phyloP scores from a whole-genome alignment of 2,329 filamentous ascomycete species.

The Zymoseptoria tritici region DNA sequence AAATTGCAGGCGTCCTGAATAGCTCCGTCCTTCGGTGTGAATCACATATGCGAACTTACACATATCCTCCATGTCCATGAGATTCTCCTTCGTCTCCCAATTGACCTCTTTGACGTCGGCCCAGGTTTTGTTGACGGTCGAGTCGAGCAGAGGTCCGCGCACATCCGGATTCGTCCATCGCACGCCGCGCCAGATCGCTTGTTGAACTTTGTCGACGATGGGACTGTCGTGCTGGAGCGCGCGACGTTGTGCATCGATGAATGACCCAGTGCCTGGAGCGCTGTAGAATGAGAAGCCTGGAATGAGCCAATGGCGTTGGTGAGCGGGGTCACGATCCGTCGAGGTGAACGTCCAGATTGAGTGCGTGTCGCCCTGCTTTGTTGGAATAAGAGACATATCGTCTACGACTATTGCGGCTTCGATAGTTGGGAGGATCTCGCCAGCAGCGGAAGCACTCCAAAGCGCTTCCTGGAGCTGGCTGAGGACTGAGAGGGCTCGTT shows the following conservation, averaged over 20 bases:
- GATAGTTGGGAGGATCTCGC: conserved; percentile 36
- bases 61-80: conserved; percentile 16
- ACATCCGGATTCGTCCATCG: conserved; percentile 18
- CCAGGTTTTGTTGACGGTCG: conserved; percentile 28
- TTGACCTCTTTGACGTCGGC: conserved; percentile 27
- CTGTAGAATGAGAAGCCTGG: conserved; percentile 47
- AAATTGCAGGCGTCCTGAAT: conserved; percentile 25
- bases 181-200: conserved; percentile 24
- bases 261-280: conserved; percentile 21
- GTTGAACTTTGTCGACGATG: conserved; percentile 18
- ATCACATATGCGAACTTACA: conserved; percentile 23
- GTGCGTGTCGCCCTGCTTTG: conserved; percentile 3
- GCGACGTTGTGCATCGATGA: conserved; percentile 16
- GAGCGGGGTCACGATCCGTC: conserved; percentile 18
- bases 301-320: conserved; percentile 42
- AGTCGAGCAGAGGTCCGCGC: conserved; percentile 23
- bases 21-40: conserved; percentile 26
- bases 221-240: conserved; percentile 12
- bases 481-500: conserved; percentile 30
- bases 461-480: conserved; percentile 41
- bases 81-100: conserved; percentile 7
- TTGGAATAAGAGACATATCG: conserved; percentile 27
- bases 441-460: conserved; percentile 28
- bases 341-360: conserved; percentile 20
- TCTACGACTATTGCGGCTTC: conserved; percentile 43